Evolutionary conservation across 805 yeast genomes (phyloP), one percentile per base, ranked within the genome.

Genomic region (Hanseniaspora nectarophila): DNA sequence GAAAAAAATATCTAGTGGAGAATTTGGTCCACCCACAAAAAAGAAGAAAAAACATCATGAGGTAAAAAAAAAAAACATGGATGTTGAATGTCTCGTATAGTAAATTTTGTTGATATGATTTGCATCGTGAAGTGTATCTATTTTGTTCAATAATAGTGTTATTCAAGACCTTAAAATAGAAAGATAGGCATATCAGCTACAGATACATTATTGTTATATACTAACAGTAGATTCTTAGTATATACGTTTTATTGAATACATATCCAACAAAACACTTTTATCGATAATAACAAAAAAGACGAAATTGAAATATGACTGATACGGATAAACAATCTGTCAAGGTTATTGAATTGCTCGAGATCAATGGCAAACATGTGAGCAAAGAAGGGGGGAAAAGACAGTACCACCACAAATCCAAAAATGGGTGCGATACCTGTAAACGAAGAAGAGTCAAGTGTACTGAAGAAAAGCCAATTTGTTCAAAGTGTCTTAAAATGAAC

Each of bases 381-480:
- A 49, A 49, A 21, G 53, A 49, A 42, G 53, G 53, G 10, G 86
- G 84, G 5, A 89, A 87, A 67, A 74, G 97, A 43, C 83, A 85
- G 61, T 90, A 82, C 61, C 97, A 90, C 63, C 84, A 81, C 55
- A 90, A 90, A 66, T 84, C 95, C 33, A 76, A 95, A 54, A 77
- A 78, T 53, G 97, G 97, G 0, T 89, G 97, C 67, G 76, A 80
- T 37, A 85, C 94, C 2, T 89, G 97, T 67, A 89, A 89, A 62
- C 75, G 78, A 57, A 75, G 97, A 59, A 72, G 97, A 48, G 96
- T 90, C 38, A 89, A 89, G 63, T 89, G 97, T 71, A 97, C 89
- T 63, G 97, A 90, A 65, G 70, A 70, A 0, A 82, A 80, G 55
- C 97, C 97, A 0, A 63, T 70, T 7, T 89, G 97, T 65, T 70